Conservation (phyloP, 148 eudicot species). For the Oxyria digyna region DNA sequence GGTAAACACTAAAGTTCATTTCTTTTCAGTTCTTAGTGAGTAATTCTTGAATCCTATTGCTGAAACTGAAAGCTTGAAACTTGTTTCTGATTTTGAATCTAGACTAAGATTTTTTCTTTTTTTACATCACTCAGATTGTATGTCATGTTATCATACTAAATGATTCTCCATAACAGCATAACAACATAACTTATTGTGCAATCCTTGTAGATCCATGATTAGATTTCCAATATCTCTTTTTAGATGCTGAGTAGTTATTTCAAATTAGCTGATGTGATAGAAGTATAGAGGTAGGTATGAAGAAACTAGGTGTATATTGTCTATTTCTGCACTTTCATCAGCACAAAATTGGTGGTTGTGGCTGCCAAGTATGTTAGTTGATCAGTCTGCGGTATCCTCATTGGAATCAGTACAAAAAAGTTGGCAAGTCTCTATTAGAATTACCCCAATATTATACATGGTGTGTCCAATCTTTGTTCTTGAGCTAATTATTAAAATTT, state of each 20-base stretch:
- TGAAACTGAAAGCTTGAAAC: neutral
- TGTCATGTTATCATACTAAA: neutral
- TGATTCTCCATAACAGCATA: neutral
- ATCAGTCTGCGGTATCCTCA: neutral
- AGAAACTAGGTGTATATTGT: neutral
- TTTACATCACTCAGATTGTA: neutral
- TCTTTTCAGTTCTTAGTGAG: neutral
- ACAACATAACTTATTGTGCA: too few relatives aligned
- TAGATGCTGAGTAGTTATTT: too few relatives aligned
- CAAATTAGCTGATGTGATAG: neutral
- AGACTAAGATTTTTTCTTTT: neutral
- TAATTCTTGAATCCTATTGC: neutral
- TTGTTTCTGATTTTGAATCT: neutral
- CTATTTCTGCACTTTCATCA: neutral
- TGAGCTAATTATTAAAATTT: neutral
- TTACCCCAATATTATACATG: neutral
- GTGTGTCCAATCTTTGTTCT: constrained; percentile 1
- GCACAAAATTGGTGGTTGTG: neutral
- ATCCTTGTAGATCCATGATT: neutral
- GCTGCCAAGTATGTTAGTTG: neutral
- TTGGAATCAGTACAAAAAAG: neutral
- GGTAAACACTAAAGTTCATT: constrained; percentile 7
- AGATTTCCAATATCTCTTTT: too few relatives aligned
- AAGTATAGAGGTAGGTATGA: neutral
- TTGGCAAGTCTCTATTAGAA: neutral